Percentiles rank a stretch among this genome's conserved stretches.
phyloP scores from a whole-genome alignment of 345 rosid species.

The rapeseed (Brassica napus) region Da-Ae NC_063445.1:14011501-14012000 shows the following conservation, averaged over 20 bases:
- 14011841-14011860: conserved; percentile 76
- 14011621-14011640: conserved; percentile 53
- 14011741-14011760: conserved; percentile 65
- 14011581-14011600: conserved; percentile 81
- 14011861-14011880: conserved; percentile 76
- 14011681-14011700: conserved; percentile 48
- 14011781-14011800: neutral
- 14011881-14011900: conserved; percentile 73
- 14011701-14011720: conserved; percentile 76
- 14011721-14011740: conserved; percentile 73
- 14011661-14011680: conserved; percentile 26
- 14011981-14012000: neutral
- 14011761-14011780: neutral
- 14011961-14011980: neutral
- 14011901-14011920: conserved; percentile 81
- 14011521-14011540: conserved; percentile 30
- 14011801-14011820: conserved; percentile 11
- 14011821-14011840: conserved; percentile 57
- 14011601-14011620: conserved; percentile 43
- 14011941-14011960: conserved; percentile 3
- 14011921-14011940: conserved; percentile 21
- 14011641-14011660: conserved; percentile 46
- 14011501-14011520: conserved; percentile 10
- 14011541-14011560: conserved; percentile 88
- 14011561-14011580: conserved; percentile 84